These are phyloP conservation scores for Pseudozyma thailandica DNA, from an alignment of 1,284 basidiomycete genomes.

Conservation along the genomic window DNA sequence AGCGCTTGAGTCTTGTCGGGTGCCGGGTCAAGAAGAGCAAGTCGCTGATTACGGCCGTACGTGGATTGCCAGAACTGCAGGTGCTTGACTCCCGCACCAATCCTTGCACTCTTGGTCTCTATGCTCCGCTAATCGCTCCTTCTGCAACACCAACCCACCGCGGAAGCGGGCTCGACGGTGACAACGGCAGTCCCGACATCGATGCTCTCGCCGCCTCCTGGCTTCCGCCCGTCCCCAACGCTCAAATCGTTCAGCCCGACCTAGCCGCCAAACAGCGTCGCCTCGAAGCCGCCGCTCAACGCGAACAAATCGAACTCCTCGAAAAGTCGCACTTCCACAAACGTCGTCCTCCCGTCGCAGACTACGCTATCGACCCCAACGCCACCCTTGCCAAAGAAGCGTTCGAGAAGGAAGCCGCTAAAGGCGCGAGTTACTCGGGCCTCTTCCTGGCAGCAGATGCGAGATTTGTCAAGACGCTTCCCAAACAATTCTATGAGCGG, in stretches of 20 bases:
- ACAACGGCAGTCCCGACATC: conserved; percentile 6
- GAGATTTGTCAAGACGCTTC: conserved; percentile 59
- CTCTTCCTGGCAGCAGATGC: conserved; percentile 55
- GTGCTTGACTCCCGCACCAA: conserved; percentile 63
- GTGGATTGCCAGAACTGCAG: conserved; percentile 50
- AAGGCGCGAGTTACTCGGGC: conserved; percentile 28
- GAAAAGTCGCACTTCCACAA: conserved; percentile 67
- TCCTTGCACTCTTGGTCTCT: conserved; percentile 64
- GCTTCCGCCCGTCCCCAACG: conserved; percentile 61
- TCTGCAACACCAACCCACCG: conserved; percentile 7
- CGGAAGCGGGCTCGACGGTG: conserved; percentile 1
- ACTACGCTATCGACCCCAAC: conserved; percentile 31
- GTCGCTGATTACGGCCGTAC: conserved; percentile 49
- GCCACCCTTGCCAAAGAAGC: conserved; percentile 23
- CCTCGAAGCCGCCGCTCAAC: conserved; percentile 19
- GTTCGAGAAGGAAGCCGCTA: conserved; percentile 22
- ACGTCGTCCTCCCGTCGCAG: conserved; percentile 36
- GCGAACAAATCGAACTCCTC: conserved; percentile 34
- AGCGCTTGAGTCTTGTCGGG: conserved; percentile 61
- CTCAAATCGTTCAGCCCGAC: conserved; percentile 60
- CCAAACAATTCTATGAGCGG: conserved; percentile 38
- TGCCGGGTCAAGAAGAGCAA: conserved; percentile 58
- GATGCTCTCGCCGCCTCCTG: conserved; percentile 11
- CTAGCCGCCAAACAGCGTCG: conserved; percentile 12
- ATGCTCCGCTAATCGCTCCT: conserved; percentile 58